These are phyloP conservation scores for Lentinula sp. DNA, from an alignment of 768 basidiomycete genomes.

Conservation along the genomic window DNA sequence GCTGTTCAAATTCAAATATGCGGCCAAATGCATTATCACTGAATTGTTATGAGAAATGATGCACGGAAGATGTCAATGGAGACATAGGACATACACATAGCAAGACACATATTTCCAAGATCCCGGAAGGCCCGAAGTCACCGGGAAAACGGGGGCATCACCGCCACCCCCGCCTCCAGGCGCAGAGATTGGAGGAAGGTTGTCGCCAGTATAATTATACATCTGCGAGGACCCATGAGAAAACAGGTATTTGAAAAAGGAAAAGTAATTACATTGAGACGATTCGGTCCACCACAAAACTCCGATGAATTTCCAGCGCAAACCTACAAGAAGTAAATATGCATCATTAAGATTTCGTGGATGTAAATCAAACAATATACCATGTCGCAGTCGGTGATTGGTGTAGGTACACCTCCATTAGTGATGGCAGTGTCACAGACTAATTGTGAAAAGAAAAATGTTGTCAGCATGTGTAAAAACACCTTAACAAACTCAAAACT, in stretches of 20 bases:
- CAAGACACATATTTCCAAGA: slow-evolving; percentile 60
- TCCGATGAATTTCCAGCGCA: slow-evolving; percentile 59
- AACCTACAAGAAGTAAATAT: slow-evolving; percentile 5
- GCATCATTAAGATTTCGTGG: neutral
- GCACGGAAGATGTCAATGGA: slow-evolving; percentile 7
- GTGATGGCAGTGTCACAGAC: slow-evolving; percentile 44
- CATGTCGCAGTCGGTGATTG: slow-evolving; percentile 60
- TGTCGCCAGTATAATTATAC: slow-evolving; percentile 65
- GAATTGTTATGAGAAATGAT: neutral
- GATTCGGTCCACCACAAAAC: slow-evolving; percentile 69
- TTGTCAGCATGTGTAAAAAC: neutral
- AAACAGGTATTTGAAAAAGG: neutral
- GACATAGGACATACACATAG: slow-evolving; percentile 45
- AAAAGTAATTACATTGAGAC: slow-evolving; percentile 32
- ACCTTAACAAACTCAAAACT: slow-evolving; percentile 17
- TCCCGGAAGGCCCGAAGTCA: slow-evolving; percentile 44
- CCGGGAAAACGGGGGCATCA: slow-evolving; percentile 31
- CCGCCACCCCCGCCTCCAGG: slow-evolving; percentile 26
- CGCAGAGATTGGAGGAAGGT: slow-evolving; percentile 28
- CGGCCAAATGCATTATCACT: slow-evolving; percentile 65
- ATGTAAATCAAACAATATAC: neutral
- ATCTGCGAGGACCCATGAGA: slow-evolving; percentile 14
- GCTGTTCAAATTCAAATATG: slow-evolving; percentile 39
- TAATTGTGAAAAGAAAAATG: slow-evolving; percentile 13
- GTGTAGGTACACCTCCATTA: slow-evolving; percentile 40